Conservation (phyloP, 768 basidiomycete species). For the Boletus sensibilis region DNA sequence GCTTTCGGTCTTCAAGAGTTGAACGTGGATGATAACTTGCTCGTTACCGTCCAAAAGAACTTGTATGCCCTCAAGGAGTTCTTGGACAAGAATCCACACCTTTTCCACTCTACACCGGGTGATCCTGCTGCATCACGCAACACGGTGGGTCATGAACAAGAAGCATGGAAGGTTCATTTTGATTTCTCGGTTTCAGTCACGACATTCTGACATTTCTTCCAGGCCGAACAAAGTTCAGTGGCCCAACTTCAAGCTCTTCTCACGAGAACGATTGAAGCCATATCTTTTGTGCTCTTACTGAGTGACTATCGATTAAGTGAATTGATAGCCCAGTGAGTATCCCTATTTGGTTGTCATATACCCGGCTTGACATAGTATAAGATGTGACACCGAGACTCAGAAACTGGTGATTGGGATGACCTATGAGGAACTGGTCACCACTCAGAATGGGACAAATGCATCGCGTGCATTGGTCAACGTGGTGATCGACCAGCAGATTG, state of each 20-base stretch:
- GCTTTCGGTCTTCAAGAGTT: conserved; percentile 51
- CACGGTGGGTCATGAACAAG: conserved; percentile 65
- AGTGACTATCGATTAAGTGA: conserved; percentile 90
- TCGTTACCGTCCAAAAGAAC: conserved; percentile 78
- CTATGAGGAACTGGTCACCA: conserved; percentile 85
- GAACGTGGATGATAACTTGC: conserved; percentile 57
- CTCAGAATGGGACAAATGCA: conserved; percentile 79
- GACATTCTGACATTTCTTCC: conserved; percentile 14
- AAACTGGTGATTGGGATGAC: conserved; percentile 67
- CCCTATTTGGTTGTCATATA: background rate
- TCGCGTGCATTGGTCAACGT: conserved; percentile 91
- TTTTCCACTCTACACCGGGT: conserved; percentile 80
- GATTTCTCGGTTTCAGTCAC: background rate
- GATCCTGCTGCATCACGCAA: conserved; percentile 58
- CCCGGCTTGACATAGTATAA: conserved; percentile 29
- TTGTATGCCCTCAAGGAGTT: conserved; percentile 74
- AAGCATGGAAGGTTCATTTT: conserved; percentile 77
- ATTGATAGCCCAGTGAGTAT: conserved; percentile 71
- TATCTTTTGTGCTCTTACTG: conserved; percentile 89
- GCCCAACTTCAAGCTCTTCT: conserved; percentile 73
- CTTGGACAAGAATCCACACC: conserved; percentile 75
- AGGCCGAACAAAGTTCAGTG: conserved; percentile 86
- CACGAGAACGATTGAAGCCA: conserved; percentile 85
- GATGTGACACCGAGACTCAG: conserved; percentile 74
- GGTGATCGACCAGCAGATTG: conserved; percentile 97